Base-by-base conservation (phyloP, 192 early-diverging fungal species). In the Umbelopsis vinacea region DNA sequence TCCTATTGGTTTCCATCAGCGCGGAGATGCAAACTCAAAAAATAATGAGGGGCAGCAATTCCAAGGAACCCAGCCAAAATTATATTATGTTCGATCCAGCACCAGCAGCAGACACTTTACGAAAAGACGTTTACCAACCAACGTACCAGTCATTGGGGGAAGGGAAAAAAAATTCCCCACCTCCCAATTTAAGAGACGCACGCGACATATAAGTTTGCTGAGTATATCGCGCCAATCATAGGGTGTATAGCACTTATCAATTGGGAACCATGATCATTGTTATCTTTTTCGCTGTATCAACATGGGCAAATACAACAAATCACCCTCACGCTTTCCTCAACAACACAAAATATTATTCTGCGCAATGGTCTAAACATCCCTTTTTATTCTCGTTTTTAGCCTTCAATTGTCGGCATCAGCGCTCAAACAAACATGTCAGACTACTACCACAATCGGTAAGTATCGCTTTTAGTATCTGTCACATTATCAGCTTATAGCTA, bases 401-500 rank as follows among this genome's bases (percentile, higher is more conserved):
- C 48, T 50, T 50, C 48, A 50, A 50, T 50, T n/a, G 48, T 50
- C 48, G 48, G 19, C 48, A 50, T 21, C 17, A 3, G n/a, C 40
- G 40, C 40, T 50, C 48, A 50, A n/a, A 17, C n/a, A 15, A 17
- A 17, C n/a, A 50, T 50, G 48, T 50, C 48, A 50, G 48, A 50
- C 48, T 50, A 50, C 48, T 50, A 50, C 48, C 48, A 19, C 48
- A 50, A 50, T 50, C 48, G 48, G 48, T 50, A 50, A 50, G 48
- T 15, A 21, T 43, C 40, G 11, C 11, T 43, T 54, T 54, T 23
- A 2, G 23, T 54, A 23, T 9, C 26, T 54, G 40, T 43, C 40
- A 43, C 40, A 43, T 43, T 43, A 43, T 43, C 48, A 6, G n/a
- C 57, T 37, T 19, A 35, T 63, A 6, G 23, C 10, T 35, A 19